phyloP scores from a whole-genome alignment of 305 asterid genomes.

The Euphrasia arctica region DNA sequence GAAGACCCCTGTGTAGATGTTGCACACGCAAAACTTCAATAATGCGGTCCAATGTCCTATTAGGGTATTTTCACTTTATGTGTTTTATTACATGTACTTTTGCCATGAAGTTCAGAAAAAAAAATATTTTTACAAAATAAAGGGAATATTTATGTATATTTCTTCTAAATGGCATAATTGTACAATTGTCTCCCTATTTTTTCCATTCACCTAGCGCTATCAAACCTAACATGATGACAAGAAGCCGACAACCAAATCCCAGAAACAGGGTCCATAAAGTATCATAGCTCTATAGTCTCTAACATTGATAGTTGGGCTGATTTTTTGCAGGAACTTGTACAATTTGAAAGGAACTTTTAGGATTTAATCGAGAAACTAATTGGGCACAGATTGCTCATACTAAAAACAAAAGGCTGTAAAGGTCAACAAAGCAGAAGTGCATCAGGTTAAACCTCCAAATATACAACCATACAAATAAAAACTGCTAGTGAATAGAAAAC shows the following conservation, averaged over 20 bases:
- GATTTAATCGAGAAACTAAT: not conserved
- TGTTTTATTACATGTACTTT: not conserved
- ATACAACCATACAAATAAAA: not conserved
- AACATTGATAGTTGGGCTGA: not conserved
- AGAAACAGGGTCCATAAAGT: not conserved
- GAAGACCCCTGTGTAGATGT: not conserved
- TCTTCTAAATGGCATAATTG: not conserved
- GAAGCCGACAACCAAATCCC: too few relatives aligned
- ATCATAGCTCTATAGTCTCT: not conserved
- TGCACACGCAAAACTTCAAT: conserved; percentile 6
- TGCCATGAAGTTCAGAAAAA: not conserved
- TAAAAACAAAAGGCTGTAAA: not conserved
- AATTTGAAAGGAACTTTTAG: not conserved
- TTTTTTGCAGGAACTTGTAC: not conserved
- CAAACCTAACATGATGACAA: not conserved
- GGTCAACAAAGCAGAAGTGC: conserved; percentile 9
- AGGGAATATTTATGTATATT: not conserved
- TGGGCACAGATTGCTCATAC: not conserved
- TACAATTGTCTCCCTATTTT: not conserved
- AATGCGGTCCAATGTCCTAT: conserved; percentile 1
- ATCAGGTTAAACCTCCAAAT: conserved; percentile 15
- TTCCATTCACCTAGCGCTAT: not conserved
- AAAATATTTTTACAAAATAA: not conserved
- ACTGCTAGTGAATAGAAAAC: conserved; percentile 10
- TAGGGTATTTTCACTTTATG: not conserved